Evolutionary conservation across 2,329 filamentous ascomycete species (phyloP).

Genomic region (Aspergillus pseudoglaucus): DNA sequence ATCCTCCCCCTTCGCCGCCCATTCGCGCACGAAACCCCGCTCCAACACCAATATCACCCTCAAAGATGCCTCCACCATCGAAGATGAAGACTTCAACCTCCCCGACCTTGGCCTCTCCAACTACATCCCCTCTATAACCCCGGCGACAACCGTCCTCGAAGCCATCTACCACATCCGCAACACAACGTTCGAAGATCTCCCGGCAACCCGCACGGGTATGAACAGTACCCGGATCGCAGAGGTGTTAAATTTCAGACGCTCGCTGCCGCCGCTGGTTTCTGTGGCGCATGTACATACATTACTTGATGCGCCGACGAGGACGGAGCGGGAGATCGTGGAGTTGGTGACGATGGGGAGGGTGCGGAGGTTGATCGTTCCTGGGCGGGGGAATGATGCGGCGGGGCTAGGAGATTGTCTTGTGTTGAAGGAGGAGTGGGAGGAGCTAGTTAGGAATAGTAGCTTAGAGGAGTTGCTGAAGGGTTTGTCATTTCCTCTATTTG

Average conservation of each 20-base stretch:
- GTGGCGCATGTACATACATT: conserved; percentile 56
- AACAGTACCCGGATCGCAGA: conserved; percentile 55
- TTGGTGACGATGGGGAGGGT: conserved; percentile 46
- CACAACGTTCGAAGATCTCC: conserved; percentile 52
- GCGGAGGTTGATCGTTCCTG: conserved; percentile 50
- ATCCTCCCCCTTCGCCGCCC: conserved; percentile 36
- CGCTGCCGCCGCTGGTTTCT: conserved; percentile 53
- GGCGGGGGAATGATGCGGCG: conserved; percentile 50
- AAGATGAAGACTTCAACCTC: conserved; percentile 35
- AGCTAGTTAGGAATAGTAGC: conserved; percentile 29
- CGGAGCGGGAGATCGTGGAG: conserved; percentile 53
- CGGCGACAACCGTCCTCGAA: conserved; percentile 45
- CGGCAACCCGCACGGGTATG: conserved; percentile 50
- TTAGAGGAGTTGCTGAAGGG: conserved; percentile 32
- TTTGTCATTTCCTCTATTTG: conserved; percentile 10
- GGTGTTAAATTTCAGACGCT: conserved; percentile 50
- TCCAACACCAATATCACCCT: conserved; percentile 20
- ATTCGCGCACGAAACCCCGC: conserved; percentile 36
- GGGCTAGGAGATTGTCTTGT: conserved; percentile 55
- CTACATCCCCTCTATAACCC: conserved; percentile 42
- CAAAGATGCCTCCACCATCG: conserved; percentile 14
- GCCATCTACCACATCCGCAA: conserved; percentile 48
- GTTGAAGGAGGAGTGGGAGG: conserved; percentile 48
- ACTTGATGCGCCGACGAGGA: conserved; percentile 49
- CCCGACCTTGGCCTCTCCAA: conserved; percentile 47